Conservation (phyloP, 2,329 filamentous ascomycete genomes). For the Ophiosphaerella herpotricha region DNA sequence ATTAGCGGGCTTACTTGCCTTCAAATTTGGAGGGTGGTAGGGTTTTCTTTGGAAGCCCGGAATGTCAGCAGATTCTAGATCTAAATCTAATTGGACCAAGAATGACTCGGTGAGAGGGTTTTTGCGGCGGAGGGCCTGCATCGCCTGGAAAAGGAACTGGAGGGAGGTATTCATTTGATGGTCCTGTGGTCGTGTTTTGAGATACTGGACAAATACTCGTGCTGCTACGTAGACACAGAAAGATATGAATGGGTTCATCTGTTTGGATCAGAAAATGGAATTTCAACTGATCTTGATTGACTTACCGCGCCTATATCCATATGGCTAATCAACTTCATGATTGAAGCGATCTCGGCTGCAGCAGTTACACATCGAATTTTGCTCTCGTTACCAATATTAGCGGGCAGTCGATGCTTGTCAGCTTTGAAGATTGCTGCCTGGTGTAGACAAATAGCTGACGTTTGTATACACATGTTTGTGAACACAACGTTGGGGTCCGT, state of each 20-base stretch:
- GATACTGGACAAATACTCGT: slow-evolving; percentile 91
- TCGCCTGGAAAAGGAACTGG: slow-evolving; percentile 87
- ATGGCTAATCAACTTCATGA: slow-evolving; percentile 94
- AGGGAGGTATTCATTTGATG: slow-evolving; percentile 76
- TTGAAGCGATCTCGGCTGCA: slow-evolving; percentile 89
- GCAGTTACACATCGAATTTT: slow-evolving; percentile 92
- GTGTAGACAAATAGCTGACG: slow-evolving; percentile 94
- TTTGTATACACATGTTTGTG: slow-evolving; percentile 95
- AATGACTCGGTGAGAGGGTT: slow-evolving; percentile 95
- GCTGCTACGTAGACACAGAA: slow-evolving; percentile 97
- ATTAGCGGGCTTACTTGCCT: slow-evolving; percentile 9
- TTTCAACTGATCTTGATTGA: slow-evolving; percentile 7
- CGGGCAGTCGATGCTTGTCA: slow-evolving; percentile 80
- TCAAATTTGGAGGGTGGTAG: slow-evolving; percentile 29
- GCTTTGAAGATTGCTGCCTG: slow-evolving; percentile 98
- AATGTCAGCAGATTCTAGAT: slow-evolving; percentile 75
- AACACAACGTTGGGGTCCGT: slow-evolving; percentile 85
- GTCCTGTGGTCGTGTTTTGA: slow-evolving; percentile 92
- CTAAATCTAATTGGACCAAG: slow-evolving; percentile 88
- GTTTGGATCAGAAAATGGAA: slow-evolving; percentile 19
- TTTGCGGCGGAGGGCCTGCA: slow-evolving; percentile 84
- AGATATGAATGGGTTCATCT: slow-evolving; percentile 96
- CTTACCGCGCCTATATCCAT: slow-evolving; percentile 81
- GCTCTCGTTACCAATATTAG: slow-evolving; percentile 81
- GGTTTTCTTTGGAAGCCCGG: slow-evolving; percentile 52